Evolutionary conservation across 768 basidiomycete genomes (phyloP).

Genomic region (Dentipellis fragilis): DNA sequence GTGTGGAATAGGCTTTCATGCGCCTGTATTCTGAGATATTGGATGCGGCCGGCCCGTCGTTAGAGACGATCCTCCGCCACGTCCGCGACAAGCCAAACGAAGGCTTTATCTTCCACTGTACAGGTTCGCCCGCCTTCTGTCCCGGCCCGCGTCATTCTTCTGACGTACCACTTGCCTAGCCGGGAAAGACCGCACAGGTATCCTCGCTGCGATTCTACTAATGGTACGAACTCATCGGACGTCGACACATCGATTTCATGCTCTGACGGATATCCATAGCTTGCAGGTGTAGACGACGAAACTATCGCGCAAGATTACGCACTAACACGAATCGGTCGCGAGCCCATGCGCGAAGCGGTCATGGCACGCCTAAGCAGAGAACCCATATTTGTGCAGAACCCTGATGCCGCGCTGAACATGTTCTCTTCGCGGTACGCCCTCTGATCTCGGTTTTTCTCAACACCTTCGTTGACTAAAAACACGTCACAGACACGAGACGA

Average conservation of each 20-base stretch:
- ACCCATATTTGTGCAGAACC: constrained; percentile 63
- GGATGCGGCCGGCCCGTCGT: constrained; percentile 59
- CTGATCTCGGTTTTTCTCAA: no score
- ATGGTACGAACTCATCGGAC: constrained; percentile 32
- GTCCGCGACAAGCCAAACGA: constrained; percentile 59
- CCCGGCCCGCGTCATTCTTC: neutral
- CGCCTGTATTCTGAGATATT: constrained; percentile 74
- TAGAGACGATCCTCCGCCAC: constrained; percentile 64
- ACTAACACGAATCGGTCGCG: constrained; percentile 68
- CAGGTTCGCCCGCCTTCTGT: constrained; percentile 27
- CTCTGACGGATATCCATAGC: constrained; percentile 27
- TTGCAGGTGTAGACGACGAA: constrained; percentile 62
- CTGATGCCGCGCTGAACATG: constrained; percentile 74
- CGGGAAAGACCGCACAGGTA: constrained; percentile 77
- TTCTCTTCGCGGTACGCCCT: constrained; percentile 69
- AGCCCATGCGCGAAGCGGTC: constrained; percentile 64
- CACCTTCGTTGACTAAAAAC: no score
- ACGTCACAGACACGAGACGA: constrained; percentile 65
- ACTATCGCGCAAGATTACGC: constrained; percentile 65
- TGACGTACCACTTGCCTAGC: constrained; percentile 25
- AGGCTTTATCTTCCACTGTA: constrained; percentile 69
- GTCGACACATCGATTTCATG: neutral
- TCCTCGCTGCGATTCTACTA: constrained; percentile 63
- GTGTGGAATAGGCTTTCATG: constrained; percentile 54
- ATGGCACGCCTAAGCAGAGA: constrained; percentile 60